phyloP scores from a whole-genome alignment of 2,329 filamentous ascomycete species.

The Verticillium zaregamsianum region DNA sequence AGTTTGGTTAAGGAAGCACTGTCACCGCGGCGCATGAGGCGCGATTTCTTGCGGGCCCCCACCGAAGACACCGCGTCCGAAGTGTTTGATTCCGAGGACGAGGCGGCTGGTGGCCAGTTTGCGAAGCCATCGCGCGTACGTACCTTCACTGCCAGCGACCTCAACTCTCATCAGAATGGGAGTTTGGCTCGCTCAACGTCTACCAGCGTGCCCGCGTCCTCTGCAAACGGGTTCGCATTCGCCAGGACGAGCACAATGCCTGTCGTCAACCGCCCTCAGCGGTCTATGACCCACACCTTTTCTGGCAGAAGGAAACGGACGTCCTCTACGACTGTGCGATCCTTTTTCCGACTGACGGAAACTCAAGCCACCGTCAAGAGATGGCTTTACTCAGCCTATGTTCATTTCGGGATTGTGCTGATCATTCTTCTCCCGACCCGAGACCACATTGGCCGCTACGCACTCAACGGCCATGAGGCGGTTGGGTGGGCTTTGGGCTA shows the following conservation, averaged over 20 bases:
- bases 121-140: constrained; percentile 16
- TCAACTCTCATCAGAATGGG: constrained; percentile 1
- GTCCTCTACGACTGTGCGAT: constrained; percentile 59
- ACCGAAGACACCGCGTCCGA: constrained; percentile 27
- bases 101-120: constrained; percentile 1
- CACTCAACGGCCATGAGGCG: constrained; percentile 71
- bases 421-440: constrained; percentile 71
- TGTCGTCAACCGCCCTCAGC: constrained; percentile 25
- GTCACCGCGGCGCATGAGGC: constrained; percentile 43
- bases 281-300: constrained; percentile 49
- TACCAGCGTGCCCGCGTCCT: constrained; percentile 13
- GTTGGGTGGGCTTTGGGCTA: constrained; percentile 93
- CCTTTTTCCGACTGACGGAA: constrained; percentile 77
- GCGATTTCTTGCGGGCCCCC: constrained; percentile 27
- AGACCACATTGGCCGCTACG: constrained; percentile 60
- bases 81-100: constrained; percentile 20
- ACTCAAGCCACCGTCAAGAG: constrained; percentile 72
- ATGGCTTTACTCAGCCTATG: constrained; percentile 77
- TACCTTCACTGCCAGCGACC: constrained; percentile 20
- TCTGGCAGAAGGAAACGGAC: constrained; percentile 63
- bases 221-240: constrained; percentile 15
- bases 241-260: constrained; percentile 51
- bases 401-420: constrained; percentile 63
- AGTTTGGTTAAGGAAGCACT: constrained; percentile 36
- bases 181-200: constrained; percentile 1